These are phyloP conservation scores for Cladosporium sp. DNA, from an alignment of 2,329 filamentous ascomycete genomes.

Conservation along the genomic window DNA sequence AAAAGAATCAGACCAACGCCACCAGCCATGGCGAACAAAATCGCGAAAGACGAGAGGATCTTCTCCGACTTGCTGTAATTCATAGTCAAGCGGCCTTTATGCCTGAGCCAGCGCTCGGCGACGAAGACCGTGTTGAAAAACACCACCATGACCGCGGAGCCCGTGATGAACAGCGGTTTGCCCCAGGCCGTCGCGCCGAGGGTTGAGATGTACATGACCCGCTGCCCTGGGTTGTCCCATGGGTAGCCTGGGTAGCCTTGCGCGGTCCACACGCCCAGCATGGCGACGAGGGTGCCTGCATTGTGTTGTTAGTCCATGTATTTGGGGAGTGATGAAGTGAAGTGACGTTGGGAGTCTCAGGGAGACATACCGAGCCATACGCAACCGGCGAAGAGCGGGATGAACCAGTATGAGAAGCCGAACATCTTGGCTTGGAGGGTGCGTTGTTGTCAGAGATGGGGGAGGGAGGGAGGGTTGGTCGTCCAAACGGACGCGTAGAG, in stretches of 20 bases:
- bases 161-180: conserved; percentile 75
- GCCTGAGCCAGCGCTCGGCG: conserved; percentile 79
- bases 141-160: conserved; percentile 66
- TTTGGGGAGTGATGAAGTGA: too few species aligned
- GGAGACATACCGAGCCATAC: conserved; percentile 56
- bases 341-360: too few species aligned
- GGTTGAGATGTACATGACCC: conserved; percentile 55
- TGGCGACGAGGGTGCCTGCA: conserved; percentile 60
- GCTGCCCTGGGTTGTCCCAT: conserved; percentile 56
- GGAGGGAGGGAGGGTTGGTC: too few species aligned
- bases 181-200: conserved; percentile 54
- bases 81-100: conserved; percentile 70
- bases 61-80: conserved; percentile 66
- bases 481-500: neutral
- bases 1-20: conserved; percentile 77
- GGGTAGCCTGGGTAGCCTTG: conserved; percentile 54
- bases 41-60: conserved; percentile 56
- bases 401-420: conserved; percentile 52
- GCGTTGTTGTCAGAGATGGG: too few species aligned
- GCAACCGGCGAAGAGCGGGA: conserved; percentile 63
- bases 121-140: conserved; percentile 78
- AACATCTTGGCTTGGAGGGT: conserved; percentile 28
- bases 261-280: conserved; percentile 67
- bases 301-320: conserved; percentile 11
- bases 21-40: conserved; percentile 67